These are phyloP conservation scores for Zoysia japonica DNA, from an alignment of 176 grass and related monocot species.

Conservation along the genomic window DNA sequence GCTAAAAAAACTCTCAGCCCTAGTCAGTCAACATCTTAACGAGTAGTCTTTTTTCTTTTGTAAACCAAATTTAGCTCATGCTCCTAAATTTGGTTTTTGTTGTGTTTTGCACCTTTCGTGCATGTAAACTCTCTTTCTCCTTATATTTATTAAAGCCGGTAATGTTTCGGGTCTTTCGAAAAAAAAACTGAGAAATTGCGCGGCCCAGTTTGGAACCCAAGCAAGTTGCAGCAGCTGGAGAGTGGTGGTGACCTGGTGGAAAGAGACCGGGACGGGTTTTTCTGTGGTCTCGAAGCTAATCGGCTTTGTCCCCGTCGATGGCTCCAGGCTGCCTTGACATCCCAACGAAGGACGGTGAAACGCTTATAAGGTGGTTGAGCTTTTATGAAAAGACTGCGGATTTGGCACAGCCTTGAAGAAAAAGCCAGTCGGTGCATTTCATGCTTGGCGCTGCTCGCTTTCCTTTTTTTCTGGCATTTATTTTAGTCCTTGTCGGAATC, in stretches of 20 bases:
- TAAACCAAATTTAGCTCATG: too few relatives aligned
- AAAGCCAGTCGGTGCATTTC: not conserved
- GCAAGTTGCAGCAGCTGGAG: not conserved
- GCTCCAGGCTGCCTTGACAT: not conserved
- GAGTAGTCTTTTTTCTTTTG: too few relatives aligned
- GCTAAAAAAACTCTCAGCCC: too few relatives aligned
- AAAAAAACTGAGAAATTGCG: too few relatives aligned
- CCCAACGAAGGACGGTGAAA: not conserved
- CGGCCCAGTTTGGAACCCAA: not conserved
- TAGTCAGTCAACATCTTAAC: too few relatives aligned
- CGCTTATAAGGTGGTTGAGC: not conserved
- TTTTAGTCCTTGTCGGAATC: not conserved
- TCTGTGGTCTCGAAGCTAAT: not conserved
- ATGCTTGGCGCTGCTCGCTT: not conserved
- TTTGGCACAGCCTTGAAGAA: not conserved
- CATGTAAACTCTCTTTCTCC: too few relatives aligned
- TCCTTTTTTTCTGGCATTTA: not conserved
- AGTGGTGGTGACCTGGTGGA: not conserved
- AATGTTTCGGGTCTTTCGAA: too few relatives aligned
- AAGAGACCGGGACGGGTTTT: not conserved
- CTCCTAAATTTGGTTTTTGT: too few relatives aligned
- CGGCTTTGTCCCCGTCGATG: conserved; percentile 5
- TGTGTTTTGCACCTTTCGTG: too few relatives aligned
- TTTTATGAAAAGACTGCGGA: not conserved
- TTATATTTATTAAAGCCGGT: too few relatives aligned